Percentiles rank a stretch among this genome's conserved stretches.
These are phyloP conservation scores for Scleroderma citrinum DNA, from an alignment of 768 basidiomycete species.

Conservation along the genomic window DNA sequence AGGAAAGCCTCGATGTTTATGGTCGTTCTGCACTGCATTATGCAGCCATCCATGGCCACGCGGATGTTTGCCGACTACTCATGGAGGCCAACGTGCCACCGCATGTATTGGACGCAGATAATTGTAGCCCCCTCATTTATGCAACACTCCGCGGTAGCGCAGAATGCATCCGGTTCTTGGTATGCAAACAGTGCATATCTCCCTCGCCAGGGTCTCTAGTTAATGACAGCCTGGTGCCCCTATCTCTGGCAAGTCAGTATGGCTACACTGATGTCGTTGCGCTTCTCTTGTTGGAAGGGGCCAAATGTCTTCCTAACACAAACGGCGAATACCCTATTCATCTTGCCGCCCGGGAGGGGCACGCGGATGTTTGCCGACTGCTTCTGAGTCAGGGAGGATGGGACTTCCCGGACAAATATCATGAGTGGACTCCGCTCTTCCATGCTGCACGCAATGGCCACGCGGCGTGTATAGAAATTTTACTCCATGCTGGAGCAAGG, in stretches of 20 bases:
- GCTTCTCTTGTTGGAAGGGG: slow-evolving; percentile 72
- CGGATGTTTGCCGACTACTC: slow-evolving; percentile 66
- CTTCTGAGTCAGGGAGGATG: slow-evolving; percentile 71
- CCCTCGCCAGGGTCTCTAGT: slow-evolving; percentile 53
- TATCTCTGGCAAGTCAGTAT: slow-evolving; percentile 86
- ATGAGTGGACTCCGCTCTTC: slow-evolving; percentile 96
- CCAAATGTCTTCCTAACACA: slow-evolving; percentile 74
- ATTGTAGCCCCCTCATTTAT: slow-evolving; percentile 90
- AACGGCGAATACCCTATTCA: slow-evolving; percentile 98
- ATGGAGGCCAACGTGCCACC: slow-evolving; percentile 63
- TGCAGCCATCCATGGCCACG: slow-evolving; percentile 89
- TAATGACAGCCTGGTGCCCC: slow-evolving; percentile 70
- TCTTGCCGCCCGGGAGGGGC: slow-evolving; percentile 90
- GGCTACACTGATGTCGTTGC: slow-evolving; percentile 82
- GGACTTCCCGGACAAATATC: slow-evolving; percentile 91
- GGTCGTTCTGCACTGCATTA: slow-evolving; percentile 94
- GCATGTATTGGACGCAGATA: slow-evolving; percentile 81
- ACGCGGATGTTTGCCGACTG: slow-evolving; percentile 73
- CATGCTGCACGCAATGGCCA: slow-evolving; percentile 91
- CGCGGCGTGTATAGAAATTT: slow-evolving; percentile 61
- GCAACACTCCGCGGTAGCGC: slow-evolving; percentile 83
- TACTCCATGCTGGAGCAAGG: slow-evolving; percentile 74
- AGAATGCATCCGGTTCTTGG: slow-evolving; percentile 76
- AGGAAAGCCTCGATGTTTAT: slow-evolving; percentile 79
- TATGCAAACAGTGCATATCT: slow-evolving; percentile 63